phyloP scores from a whole-genome alignment of 768 basidiomycete genomes.

The Termitomyces sp. region DNA sequence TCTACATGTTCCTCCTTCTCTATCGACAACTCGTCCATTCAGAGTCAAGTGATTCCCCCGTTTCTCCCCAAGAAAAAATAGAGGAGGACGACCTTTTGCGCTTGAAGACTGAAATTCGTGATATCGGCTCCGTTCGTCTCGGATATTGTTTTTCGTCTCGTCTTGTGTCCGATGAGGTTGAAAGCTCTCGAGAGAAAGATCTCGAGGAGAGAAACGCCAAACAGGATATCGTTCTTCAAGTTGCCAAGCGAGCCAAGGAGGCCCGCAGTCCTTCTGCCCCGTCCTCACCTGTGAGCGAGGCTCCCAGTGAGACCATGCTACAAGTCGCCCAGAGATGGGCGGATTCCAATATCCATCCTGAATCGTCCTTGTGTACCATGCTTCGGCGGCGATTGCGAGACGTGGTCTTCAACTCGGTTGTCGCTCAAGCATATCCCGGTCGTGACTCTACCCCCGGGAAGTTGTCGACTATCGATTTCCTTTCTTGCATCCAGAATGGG shows the following conservation, averaged over 20 bases:
- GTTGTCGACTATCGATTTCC: constrained; percentile 21
- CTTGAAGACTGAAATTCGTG: constrained; percentile 73
- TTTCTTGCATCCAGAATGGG: constrained; percentile 12
- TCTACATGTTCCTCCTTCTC: constrained; percentile 78
- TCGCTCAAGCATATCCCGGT: constrained; percentile 45
- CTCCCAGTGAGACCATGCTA: constrained; percentile 48
- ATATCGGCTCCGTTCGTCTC: constrained; percentile 56
- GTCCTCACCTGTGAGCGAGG: constrained; percentile 22
- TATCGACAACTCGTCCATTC: constrained; percentile 70
- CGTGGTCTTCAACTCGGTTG: constrained; percentile 55
- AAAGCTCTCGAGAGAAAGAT: constrained; percentile 26
- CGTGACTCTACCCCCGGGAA: constrained; percentile 28
- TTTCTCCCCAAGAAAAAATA: constrained; percentile 26
- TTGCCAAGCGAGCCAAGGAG: constrained; percentile 63
- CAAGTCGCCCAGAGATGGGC: constrained; percentile 67
- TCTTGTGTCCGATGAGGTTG: constrained; percentile 17
- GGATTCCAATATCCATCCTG: constrained; percentile 55
- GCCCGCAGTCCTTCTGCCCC: constrained; percentile 21
- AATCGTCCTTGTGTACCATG: constrained; percentile 54
- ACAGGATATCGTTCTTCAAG: constrained; percentile 67
- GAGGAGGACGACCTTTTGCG: constrained; percentile 49
- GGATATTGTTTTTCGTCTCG: constrained; percentile 49
- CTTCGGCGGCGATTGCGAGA: constrained; percentile 60
- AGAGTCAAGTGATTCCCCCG: constrained; percentile 27
- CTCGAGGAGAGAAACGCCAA: constrained; percentile 49